Conservation (phyloP, 768 basidiomycete genomes). For the Calvatia gigantea region DNA sequence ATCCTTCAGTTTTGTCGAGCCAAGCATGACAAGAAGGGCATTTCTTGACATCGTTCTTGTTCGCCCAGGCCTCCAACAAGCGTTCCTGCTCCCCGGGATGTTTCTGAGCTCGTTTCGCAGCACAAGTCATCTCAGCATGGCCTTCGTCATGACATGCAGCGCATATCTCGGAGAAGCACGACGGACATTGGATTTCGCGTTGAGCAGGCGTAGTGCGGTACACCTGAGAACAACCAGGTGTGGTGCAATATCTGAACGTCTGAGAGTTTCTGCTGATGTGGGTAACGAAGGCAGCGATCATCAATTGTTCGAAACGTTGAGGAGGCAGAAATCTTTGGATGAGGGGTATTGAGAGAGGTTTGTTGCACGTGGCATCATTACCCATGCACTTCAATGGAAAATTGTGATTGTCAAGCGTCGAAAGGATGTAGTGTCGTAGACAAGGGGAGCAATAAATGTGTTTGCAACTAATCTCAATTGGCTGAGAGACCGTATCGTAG, state of each 20-base stretch:
- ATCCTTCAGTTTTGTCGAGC: conserved; percentile 50
- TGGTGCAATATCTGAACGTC: conserved; percentile 65
- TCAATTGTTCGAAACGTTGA: conserved; percentile 46
- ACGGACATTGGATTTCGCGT: conserved; percentile 41
- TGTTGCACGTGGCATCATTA: conserved; percentile 49
- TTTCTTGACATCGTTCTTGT: conserved; percentile 33
- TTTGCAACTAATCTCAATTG: conserved; percentile 40
- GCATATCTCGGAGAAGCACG: conserved; percentile 48
- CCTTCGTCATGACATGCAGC: conserved; percentile 43
- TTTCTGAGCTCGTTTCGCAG: conserved; percentile 28
- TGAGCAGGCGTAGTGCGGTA: conserved; percentile 38
- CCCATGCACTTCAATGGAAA: conserved; percentile 71
- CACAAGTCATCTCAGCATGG: conserved; percentile 52
- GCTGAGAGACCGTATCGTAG: conserved; percentile 37
- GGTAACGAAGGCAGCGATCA: conserved; percentile 49
- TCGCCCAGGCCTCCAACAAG: conserved; percentile 38
- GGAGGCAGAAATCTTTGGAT: conserved; percentile 49
- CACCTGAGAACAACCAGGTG: conserved; percentile 68
- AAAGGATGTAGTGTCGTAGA: conserved; percentile 41
- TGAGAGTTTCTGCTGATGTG: conserved; percentile 52
- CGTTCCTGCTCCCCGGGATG: conserved; percentile 40
- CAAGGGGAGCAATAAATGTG: conserved; percentile 50
- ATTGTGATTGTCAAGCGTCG: conserved; percentile 33
- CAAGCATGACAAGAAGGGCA: conserved; percentile 44
- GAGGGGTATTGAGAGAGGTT: conserved; percentile 48